phyloP scores from a whole-genome alignment of 2,329 filamentous ascomycete genomes.

The Diatrype stigma region DNA sequence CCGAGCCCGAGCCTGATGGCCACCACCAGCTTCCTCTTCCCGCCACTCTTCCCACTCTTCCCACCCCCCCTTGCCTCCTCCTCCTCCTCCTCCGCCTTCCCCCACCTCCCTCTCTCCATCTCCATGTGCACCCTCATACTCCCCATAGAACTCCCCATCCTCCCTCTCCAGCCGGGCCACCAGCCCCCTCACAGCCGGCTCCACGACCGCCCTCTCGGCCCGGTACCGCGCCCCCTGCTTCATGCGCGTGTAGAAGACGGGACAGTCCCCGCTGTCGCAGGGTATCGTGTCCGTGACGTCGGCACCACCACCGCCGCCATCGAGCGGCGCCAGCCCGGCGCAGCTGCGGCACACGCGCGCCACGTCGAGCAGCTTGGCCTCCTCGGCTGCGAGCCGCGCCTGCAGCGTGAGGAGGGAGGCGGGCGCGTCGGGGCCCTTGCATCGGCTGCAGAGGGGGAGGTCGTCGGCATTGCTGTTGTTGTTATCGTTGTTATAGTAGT shows the following conservation, averaged over 20 bases:
- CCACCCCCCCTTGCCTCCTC: constrained; percentile 7
- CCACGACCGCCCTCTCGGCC: constrained; percentile 34
- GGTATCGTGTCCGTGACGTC: too few species aligned
- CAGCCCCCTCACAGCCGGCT: constrained; percentile 31
- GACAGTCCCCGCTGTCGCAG: constrained; percentile 89
- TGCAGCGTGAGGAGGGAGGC: constrained; percentile 62
- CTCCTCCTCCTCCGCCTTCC: constrained; percentile 27
- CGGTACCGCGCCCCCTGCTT: constrained; percentile 52
- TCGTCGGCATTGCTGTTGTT: constrained; percentile 17
- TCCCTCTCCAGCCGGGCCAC: constrained; percentile 22
- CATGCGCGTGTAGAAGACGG: constrained; percentile 79
- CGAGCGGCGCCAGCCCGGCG: constrained; percentile 65
- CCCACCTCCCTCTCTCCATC: neutral
- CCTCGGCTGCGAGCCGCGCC: constrained; percentile 55
- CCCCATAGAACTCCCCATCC: constrained; percentile 28
- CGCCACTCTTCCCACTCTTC: too few species aligned
- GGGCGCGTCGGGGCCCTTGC: constrained; percentile 49
- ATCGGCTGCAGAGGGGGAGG: constrained; percentile 52
- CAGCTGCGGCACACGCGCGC: constrained; percentile 75
- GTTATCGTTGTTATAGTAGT: constrained; percentile 15
- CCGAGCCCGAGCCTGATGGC: constrained; percentile 12
- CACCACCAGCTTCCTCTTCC: too few species aligned
- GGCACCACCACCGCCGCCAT: constrained; percentile 40
- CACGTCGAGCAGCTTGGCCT: constrained; percentile 61
- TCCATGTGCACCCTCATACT: constrained; percentile 25